These are phyloP conservation scores for Verticillium longisporum DNA, from an alignment of 2,329 filamentous ascomycete species.

Conservation along the genomic window DNA sequence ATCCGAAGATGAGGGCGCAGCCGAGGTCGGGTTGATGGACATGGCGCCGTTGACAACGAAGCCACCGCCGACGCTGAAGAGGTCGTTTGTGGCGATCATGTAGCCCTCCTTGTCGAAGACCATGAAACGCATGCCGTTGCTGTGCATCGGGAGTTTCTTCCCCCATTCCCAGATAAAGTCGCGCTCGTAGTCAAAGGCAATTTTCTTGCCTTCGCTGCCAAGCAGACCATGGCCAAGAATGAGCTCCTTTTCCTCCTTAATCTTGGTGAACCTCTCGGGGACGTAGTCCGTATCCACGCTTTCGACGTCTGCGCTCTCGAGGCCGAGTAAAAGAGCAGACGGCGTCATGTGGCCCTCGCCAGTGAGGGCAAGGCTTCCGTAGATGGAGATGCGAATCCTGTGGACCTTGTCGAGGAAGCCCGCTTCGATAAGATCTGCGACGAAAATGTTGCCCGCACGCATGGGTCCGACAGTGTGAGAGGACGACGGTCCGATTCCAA, in stretches of 20 bases:
- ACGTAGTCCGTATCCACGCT: slow-evolving; percentile 42
- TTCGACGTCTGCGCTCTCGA: slow-evolving; percentile 42
- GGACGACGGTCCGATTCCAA: slow-evolving; percentile 44
- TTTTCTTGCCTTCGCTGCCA: slow-evolving; percentile 32
- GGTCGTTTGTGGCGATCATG: slow-evolving; percentile 40
- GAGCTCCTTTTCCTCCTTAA: slow-evolving; percentile 37
- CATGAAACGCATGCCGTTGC: slow-evolving; percentile 45
- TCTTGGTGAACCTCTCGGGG: slow-evolving; percentile 35
- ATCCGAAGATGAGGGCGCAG: slow-evolving; percentile 8
- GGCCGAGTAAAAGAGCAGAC: slow-evolving; percentile 39
- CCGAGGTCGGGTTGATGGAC: slow-evolving; percentile 28
- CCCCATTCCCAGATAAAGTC: slow-evolving; percentile 47
- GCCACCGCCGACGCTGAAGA: slow-evolving; percentile 45
- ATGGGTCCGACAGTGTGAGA: slow-evolving; percentile 46
- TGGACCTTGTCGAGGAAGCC: slow-evolving; percentile 35
- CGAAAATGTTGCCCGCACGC: slow-evolving; percentile 45
- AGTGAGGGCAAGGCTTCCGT: slow-evolving; percentile 42
- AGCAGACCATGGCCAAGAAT: slow-evolving; percentile 33
- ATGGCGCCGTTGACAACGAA: slow-evolving; percentile 45
- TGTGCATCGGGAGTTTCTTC: slow-evolving; percentile 42
- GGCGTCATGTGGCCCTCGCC: slow-evolving; percentile 47
- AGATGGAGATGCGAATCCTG: slow-evolving; percentile 40
- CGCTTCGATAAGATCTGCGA: slow-evolving; percentile 38
- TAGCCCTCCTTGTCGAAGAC: slow-evolving; percentile 39
- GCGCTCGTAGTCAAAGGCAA: slow-evolving; percentile 40